These are phyloP conservation scores for Botrytis aclada DNA, from an alignment of 2,329 filamentous ascomycete species.

Conservation along the genomic window DNA sequence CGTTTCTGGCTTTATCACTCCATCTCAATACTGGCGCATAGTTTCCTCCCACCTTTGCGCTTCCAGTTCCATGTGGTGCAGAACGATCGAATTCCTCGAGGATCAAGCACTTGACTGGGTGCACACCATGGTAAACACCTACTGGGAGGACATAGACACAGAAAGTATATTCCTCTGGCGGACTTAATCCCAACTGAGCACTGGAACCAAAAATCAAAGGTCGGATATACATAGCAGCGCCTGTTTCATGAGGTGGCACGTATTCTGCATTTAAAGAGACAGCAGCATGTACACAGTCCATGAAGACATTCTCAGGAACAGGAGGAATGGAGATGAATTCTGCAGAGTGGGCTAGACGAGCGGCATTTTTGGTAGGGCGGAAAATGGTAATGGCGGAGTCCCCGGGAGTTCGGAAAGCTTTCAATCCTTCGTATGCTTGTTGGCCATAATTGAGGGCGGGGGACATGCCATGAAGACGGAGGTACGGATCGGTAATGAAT, in stretches of 20 bases:
- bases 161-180: slow-evolving; percentile 91
- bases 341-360: slow-evolving; percentile 80
- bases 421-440: slow-evolving; percentile 97
- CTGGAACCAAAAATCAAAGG: slow-evolving; percentile 84
- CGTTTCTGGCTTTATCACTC: slow-evolving; percentile 73
- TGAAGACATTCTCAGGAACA: slow-evolving; percentile 73
- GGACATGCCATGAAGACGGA: slow-evolving; percentile 91
- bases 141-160: slow-evolving; percentile 87
- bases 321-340: slow-evolving; percentile 78
- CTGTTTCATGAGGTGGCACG: slow-evolving; percentile 84
- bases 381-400: slow-evolving; percentile 71
- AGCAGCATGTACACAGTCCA: slow-evolving; percentile 72
- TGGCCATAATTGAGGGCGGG: slow-evolving; percentile 95
- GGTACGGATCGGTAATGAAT: slow-evolving; percentile 79
- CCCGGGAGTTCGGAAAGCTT: slow-evolving; percentile 82
- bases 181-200: slow-evolving; percentile 80
- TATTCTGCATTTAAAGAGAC: slow-evolving; percentile 86
- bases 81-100: slow-evolving; percentile 91
- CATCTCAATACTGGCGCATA: slow-evolving; percentile 89
- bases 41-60: slow-evolving; percentile 93
- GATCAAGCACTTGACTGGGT: slow-evolving; percentile 83
- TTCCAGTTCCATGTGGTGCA: slow-evolving; percentile 85
- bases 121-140: slow-evolving; percentile 87
- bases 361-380: slow-evolving; percentile 80
- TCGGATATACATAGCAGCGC: slow-evolving; percentile 88